Evolutionary conservation across 257 asterid genomes (phyloP), one percentile per base, ranked within the genome.

Genomic region (Lycium barbarum): DNA sequence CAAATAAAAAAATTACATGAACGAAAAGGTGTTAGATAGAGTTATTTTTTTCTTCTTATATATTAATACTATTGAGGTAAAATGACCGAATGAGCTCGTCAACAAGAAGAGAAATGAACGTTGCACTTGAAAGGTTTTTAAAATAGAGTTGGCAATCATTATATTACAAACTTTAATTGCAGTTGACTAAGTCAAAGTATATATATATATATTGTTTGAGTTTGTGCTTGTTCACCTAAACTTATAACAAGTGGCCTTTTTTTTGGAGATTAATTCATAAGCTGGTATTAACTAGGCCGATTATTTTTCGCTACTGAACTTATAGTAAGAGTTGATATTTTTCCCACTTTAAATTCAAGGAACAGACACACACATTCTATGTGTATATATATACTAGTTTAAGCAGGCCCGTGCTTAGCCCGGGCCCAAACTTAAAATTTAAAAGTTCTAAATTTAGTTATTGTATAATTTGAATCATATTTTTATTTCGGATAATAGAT

Each of bases 151-250:
- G 2, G 76, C 22, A 72, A 20, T 74, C 43, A 47, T 74, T 47
- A 20, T 17, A 12, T 74, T 74, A 45, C 33, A 15, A 12, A 20
- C 81, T 11, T 49, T 74, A 45, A 49, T 20, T n/a, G 8, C 9
- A 17, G 13, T n/a, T 72, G 17, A n/a, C 9, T 11, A 73, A 11
- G 40, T 49, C 12, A n/a, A 73, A 45, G 5, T 73, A 5, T 18
- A 73, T 12, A 74, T 20, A 26, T 26, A 26, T 26, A 49, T 49
- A 22, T 20, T 74, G 22, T 35, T 43, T 20, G 45, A 49, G 22
- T 22, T 74, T 47, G 81, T 74, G 81, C 45, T 76, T 51, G 35
- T 51, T 76, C 43, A 51, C 81, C 81, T 51, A 66, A 40, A 73
- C 62, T 13, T 20, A 22, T 26, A 26, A 26, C 81, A 49, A 51